Percentiles rank a stretch among this genome's conserved stretches.
Conservation (phyloP, 2,329 filamentous ascomycete species). For the Blastomyces gilchristii region DNA sequence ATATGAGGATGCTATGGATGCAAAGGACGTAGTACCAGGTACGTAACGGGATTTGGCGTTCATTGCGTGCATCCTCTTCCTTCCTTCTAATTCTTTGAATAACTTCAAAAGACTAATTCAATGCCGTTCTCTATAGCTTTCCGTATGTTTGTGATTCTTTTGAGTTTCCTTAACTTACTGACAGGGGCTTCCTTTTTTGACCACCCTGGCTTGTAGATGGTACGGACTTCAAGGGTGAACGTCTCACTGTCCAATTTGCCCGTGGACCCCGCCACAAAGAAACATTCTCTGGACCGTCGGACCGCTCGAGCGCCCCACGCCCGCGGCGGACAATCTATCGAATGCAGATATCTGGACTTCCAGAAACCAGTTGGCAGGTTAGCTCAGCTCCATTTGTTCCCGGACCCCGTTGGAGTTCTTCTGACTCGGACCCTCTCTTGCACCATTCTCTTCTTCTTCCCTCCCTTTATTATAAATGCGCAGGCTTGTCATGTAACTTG, state of each 20-base stretch:
- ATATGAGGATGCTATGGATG: conserved; percentile 97
- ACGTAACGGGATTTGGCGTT: conserved; percentile 20
- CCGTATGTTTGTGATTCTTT: conserved; percentile 36
- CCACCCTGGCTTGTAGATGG: conserved; percentile 54
- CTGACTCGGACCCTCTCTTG: not conserved
- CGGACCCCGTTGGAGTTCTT: conserved; percentile 19
- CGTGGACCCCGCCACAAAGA: conserved; percentile 68
- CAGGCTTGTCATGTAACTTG: not conserved
- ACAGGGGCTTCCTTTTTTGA: conserved; percentile 6
- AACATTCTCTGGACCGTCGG: conserved; percentile 51
- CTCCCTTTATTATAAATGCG: not conserved
- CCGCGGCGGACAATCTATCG: conserved; percentile 89
- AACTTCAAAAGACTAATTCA: not conserved
- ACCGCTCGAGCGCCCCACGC: conserved; percentile 57
- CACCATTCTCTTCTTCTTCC: not conserved
- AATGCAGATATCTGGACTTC: conserved; percentile 96
- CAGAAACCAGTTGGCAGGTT: conserved; percentile 99
- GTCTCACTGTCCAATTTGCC: conserved; percentile 95
- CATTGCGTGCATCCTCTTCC: conserved; percentile 9
- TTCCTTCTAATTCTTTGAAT: conserved; percentile 16
- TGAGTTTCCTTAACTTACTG: conserved; percentile 14
- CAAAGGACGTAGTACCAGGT: conserved; percentile 97
- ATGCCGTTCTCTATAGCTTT: conserved; percentile 36
- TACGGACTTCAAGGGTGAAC: conserved; percentile 95
- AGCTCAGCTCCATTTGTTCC: conserved; percentile 41